Percentiles rank a stretch among this genome's conserved stretches.
Conservation (phyloP, 352 stramenopile species). For the Globisporangium solare region DNA sequence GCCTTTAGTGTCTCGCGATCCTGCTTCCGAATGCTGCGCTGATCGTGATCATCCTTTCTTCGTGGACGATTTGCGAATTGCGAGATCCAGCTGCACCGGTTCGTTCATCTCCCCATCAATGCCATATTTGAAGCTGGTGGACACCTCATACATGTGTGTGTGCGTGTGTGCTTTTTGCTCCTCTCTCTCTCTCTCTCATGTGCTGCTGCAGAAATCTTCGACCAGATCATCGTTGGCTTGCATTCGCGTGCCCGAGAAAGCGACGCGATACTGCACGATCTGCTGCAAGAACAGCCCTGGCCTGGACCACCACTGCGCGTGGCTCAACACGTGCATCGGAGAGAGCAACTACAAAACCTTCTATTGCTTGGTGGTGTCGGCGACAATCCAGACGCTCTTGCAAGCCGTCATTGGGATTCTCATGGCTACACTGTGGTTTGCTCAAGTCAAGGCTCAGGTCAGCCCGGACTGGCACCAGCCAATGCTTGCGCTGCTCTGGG, state of each 20-base stretch:
- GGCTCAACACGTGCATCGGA: slow-evolving; percentile 85
- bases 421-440: slow-evolving; percentile 71
- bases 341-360: slow-evolving; percentile 84
- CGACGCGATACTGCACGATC: slow-evolving; percentile 74
- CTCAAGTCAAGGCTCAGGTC: slow-evolving; percentile 39
- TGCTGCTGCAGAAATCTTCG: slow-evolving; percentile 26
- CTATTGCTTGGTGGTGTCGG: slow-evolving; percentile 64
- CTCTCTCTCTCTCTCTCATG: no score
- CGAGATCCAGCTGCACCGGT: slow-evolving; percentile 56
- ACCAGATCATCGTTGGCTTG: slow-evolving; percentile 22
- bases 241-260: slow-evolving; percentile 51
- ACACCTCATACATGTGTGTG: background rate
- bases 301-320: slow-evolving; percentile 84
- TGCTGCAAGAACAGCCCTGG: slow-evolving; percentile 81
- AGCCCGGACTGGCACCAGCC: slow-evolving; percentile 32
- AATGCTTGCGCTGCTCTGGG: slow-evolving; percentile 59
- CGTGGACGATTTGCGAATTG: slow-evolving; percentile 66
- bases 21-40: slow-evolving; percentile 59
- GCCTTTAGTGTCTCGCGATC: slow-evolving; percentile 47
- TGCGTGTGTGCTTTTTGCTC: background rate
- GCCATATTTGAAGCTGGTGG: background rate
- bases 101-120: slow-evolving; percentile 1
- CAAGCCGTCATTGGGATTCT: slow-evolving; percentile 69
- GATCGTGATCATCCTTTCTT: slow-evolving; percentile 46
- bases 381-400: slow-evolving; percentile 50